Evolutionary conservation across 306 rosid species (phyloP).

Genomic region (Ormosia semicastrata): DNA sequence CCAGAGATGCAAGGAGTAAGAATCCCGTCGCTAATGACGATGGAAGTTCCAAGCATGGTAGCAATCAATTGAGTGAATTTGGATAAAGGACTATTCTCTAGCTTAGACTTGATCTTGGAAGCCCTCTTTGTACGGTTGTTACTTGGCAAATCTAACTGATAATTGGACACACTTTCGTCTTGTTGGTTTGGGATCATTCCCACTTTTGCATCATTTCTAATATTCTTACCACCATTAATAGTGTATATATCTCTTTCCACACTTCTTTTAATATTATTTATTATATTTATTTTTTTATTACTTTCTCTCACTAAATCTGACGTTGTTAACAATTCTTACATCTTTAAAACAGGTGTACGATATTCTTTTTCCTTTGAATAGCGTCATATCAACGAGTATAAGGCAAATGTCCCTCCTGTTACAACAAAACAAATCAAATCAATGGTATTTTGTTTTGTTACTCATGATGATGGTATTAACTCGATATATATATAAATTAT

Average conservation of each 20-base stretch:
- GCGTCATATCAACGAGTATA: constrained; percentile 73
- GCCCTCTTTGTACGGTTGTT: constrained; percentile 38
- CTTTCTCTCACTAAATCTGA: no score
- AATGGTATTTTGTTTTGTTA: no score
- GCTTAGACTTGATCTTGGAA: constrained; percentile 42
- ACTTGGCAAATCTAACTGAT: constrained; percentile 39
- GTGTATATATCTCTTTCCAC: no score
- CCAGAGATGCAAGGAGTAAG: constrained; percentile 82
- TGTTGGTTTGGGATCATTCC: constrained; percentile 61
- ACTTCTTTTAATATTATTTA: no score
- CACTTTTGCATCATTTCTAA: constrained; percentile 53
- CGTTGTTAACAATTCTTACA: no score
- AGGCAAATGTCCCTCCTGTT: constrained; percentile 72
- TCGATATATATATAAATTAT: no score
- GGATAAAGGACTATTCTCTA: constrained; percentile 45
- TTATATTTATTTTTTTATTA: no score
- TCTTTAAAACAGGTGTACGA: no score
- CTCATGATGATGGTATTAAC: no score
- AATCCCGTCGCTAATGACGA: constrained; percentile 83
- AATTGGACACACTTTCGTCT: constrained; percentile 58
- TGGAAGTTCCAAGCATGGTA: constrained; percentile 78
- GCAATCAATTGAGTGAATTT: constrained; percentile 46
- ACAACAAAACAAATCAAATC: no score
- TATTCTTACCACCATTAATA: no score
- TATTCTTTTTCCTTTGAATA: no score